phyloP scores from a whole-genome alignment of 345 rosid genomes.

The Cochlearia excelsa region DNA sequence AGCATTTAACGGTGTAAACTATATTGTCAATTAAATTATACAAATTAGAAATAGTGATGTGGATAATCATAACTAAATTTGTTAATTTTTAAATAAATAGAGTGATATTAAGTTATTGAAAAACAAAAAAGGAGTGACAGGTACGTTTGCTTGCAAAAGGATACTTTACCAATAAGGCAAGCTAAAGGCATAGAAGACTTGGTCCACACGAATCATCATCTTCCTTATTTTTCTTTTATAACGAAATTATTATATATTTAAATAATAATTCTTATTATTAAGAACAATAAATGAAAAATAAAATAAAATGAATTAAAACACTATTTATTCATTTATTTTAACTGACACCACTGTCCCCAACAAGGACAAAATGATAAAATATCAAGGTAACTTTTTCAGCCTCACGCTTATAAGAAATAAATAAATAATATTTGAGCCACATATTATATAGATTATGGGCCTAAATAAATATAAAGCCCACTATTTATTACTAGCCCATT shows the following conservation, averaged over 20 bases:
- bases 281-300: neutral
- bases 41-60: constrained; percentile 8
- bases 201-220: constrained; percentile 43
- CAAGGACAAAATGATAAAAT: too few relatives aligned
- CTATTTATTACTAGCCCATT: neutral
- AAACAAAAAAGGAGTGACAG: constrained; percentile 31
- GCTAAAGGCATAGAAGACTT: constrained; percentile 34
- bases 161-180: constrained; percentile 44
- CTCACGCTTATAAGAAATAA: neutral
- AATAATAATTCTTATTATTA: neutral
- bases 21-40: neutral
- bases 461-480: constrained; percentile 9
- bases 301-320: neutral
- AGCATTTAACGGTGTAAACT: too few relatives aligned
- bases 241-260: neutral
- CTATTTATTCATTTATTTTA: too few relatives aligned
- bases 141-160: constrained; percentile 34
- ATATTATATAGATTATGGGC: constrained; percentile 6
- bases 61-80: neutral
- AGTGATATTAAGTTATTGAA: neutral
- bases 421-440: neutral
- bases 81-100: neutral
- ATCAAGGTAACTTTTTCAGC: constrained; percentile 2
- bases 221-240: constrained; percentile 6
- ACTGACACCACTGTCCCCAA: too few relatives aligned